Percentiles rank a stretch among this genome's conserved stretches.
These are phyloP conservation scores for Nicotiana noctiflora DNA, from an alignment of 257 asterid species.

Conservation along the genomic window DNA sequence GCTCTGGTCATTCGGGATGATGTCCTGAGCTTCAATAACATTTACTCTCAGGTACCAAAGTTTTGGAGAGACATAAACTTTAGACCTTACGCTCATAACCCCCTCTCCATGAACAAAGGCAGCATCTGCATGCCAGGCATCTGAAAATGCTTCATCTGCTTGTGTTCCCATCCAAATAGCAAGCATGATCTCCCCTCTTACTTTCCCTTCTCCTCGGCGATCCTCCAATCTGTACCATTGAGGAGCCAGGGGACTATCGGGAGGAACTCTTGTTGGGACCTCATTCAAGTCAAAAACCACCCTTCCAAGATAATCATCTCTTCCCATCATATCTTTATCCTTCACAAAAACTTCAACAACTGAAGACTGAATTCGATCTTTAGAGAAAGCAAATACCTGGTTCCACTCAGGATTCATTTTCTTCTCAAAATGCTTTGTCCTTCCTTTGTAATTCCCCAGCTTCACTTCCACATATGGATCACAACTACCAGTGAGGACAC, in stretches of 20 bases:
- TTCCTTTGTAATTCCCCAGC: slow-evolving; percentile 71
- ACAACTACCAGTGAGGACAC: slow-evolving; percentile 29
- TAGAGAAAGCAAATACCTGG: slow-evolving; percentile 73
- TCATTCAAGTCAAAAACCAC: slow-evolving; percentile 61
- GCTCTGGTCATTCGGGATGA: slow-evolving; percentile 36
- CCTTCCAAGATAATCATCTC: slow-evolving; percentile 53
- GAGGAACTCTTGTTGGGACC: slow-evolving; percentile 68
- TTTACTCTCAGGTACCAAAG: slow-evolving; percentile 76
- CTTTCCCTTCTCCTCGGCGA: slow-evolving; percentile 38
- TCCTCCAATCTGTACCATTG: slow-evolving; percentile 73
- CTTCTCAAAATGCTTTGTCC: slow-evolving; percentile 44
- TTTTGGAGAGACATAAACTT: slow-evolving; percentile 68
- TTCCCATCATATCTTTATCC: slow-evolving; percentile 53
- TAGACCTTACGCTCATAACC: slow-evolving; percentile 49
- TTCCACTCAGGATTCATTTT: slow-evolving; percentile 63
- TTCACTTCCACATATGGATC: slow-evolving; percentile 71
- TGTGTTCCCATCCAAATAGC: slow-evolving; percentile 79
- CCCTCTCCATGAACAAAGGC: slow-evolving; percentile 63
- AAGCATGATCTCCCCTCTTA: slow-evolving; percentile 60
- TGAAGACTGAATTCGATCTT: slow-evolving; percentile 62
- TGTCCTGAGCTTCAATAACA: slow-evolving; percentile 74
- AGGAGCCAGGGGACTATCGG: slow-evolving; percentile 82
- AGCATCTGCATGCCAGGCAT: slow-evolving; percentile 82
- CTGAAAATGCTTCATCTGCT: slow-evolving; percentile 73
- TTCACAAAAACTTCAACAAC: slow-evolving; percentile 52